These are phyloP conservation scores for Leersia perrieri DNA, from an alignment of 176 grass and related monocot genomes.

Conservation along the genomic window DNA sequence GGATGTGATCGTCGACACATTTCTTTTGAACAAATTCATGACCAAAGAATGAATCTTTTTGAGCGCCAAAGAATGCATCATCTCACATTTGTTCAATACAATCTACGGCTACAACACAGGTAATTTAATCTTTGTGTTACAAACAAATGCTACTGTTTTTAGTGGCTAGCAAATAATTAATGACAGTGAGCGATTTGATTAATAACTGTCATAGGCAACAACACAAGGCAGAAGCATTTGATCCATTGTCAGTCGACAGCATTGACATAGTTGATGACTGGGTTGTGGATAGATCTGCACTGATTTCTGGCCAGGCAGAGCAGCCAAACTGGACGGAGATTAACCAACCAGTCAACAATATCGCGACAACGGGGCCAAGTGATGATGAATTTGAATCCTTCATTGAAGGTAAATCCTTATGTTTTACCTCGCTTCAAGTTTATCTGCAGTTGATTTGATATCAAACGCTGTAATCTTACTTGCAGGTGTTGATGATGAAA, in stretches of 20 bases:
- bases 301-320: slow-evolving; percentile 39
- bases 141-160: background rate
- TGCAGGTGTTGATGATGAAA: slow-evolving; percentile 72
- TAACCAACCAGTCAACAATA: slow-evolving; percentile 42
- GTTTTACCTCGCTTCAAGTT: slow-evolving; percentile 12
- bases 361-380: slow-evolving; percentile 28
- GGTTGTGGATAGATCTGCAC: slow-evolving; percentile 61
- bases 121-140: slow-evolving; percentile 26
- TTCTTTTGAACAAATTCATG: slow-evolving; percentile 78
- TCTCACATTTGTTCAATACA: slow-evolving; percentile 88
- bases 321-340: slow-evolving; percentile 72
- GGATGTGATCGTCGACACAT: slow-evolving; percentile 54
- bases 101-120: slow-evolving; percentile 82
- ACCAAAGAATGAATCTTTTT: slow-evolving; percentile 77
- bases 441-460: background rate
- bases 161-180: background rate
- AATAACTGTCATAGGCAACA: slow-evolving; percentile 51
- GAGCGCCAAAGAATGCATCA: slow-evolving; percentile 68
- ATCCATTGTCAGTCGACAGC: slow-evolving; percentile 73
- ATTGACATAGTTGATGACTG: slow-evolving; percentile 82
- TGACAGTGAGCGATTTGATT: background rate
- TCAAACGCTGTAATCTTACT: slow-evolving; percentile 10
- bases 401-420: slow-evolving; percentile 55
- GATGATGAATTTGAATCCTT: slow-evolving; percentile 80
- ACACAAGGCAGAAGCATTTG: slow-evolving; percentile 53